Base-by-base conservation (phyloP, 768 basidiomycete genomes). In the Pholiota molesta region DNA sequence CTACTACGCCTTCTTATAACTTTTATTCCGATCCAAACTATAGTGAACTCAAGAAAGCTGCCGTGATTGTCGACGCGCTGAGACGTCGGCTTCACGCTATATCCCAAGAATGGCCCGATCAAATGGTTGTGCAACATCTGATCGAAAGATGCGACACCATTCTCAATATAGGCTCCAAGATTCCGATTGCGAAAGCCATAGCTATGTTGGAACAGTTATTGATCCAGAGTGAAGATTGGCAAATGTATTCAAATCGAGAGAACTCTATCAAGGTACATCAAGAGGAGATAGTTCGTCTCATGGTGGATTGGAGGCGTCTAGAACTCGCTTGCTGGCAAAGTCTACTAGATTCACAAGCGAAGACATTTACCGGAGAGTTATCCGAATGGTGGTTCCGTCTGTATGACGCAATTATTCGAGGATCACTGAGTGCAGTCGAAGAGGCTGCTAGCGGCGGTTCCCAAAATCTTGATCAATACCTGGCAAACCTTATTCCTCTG, bases 91-190 rank as follows among this genome's bases (percentile, higher is more conserved):
- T 99, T 29, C 67, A 77, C 14, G 61, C 37, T 2, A 79, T 97
- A 19, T 81, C 90, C 26, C 75, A 79, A 62, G 90, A 95, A 66
- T 99, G 95, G 95, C 97, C 97, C 0, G 97, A 99, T 65, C 97
- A 99, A 73, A 95, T 96, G 90, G 93, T 98, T 9, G 80, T 97
- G n/a, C 91, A 90, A 29, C 89, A 97, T 71, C 82, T 99, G 37
- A 78, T 80, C 37, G 83, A 83, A 59, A 88, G 90, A 33, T 95
- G 91, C 68, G 81, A 89, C 42, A 73, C 78, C 8, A 81, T 95
- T 61, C 76, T 95, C 44, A 69, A 76, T 0, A 77, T 95, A 21
- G 78, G 83, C 53, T 75, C 92, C 19, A 78, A 82, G 39, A 88
- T 86, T 65, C 88, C 97, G 0, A 78, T 97, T 9, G 94, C 97